Percentiles rank a stretch among this genome's conserved stretches.
These are phyloP conservation scores for Cyberlindnera mrakii DNA, from an alignment of 805 yeast genomes.

Conservation along the genomic window DNA sequence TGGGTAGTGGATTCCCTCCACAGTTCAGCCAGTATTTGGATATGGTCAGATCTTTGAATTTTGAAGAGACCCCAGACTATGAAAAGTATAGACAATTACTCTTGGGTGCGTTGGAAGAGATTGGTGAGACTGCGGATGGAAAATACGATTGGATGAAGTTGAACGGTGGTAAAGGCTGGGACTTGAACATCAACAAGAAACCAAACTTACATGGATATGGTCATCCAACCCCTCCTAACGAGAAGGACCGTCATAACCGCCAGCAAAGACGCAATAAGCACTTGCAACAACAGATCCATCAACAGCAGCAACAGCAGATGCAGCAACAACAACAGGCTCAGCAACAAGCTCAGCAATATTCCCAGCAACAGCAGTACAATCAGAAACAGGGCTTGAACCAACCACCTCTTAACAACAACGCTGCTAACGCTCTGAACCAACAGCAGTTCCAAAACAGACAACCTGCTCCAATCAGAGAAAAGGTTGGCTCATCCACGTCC, in stretches of 20 bases:
- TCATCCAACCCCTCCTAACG: slow-evolving; percentile 49
- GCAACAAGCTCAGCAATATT: slow-evolving; percentile 16
- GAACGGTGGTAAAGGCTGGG: slow-evolving; percentile 81
- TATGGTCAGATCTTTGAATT: slow-evolving; percentile 60
- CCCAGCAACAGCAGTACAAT: slow-evolving; percentile 14
- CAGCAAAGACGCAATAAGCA: slow-evolving; percentile 25
- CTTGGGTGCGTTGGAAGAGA: slow-evolving; percentile 49
- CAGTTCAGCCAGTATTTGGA: slow-evolving; percentile 72
- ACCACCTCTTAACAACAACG: slow-evolving; percentile 9
- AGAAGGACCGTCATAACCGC: slow-evolving; percentile 24
- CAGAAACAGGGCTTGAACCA: slow-evolving; percentile 10
- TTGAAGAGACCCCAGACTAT: slow-evolving; percentile 79
- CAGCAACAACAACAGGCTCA: slow-evolving; percentile 13
- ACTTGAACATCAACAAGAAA: slow-evolving; percentile 64
- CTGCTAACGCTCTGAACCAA: slow-evolving; percentile 9
- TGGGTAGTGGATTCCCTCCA: slow-evolving; percentile 57
- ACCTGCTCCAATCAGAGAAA: slow-evolving; percentile 26
- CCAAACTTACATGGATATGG: slow-evolving; percentile 83
- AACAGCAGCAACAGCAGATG: slow-evolving; percentile 14
- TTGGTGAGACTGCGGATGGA: slow-evolving; percentile 57
- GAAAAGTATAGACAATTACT: slow-evolving; percentile 57
- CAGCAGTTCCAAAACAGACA: slow-evolving; percentile 26
- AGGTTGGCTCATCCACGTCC: slow-evolving; percentile 18
- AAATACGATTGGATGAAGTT: slow-evolving; percentile 79
- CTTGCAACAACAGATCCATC: slow-evolving; percentile 23